Conservation (phyloP, 106 monocot genomes). For the Acanthochlamys bracteata region DNA sequence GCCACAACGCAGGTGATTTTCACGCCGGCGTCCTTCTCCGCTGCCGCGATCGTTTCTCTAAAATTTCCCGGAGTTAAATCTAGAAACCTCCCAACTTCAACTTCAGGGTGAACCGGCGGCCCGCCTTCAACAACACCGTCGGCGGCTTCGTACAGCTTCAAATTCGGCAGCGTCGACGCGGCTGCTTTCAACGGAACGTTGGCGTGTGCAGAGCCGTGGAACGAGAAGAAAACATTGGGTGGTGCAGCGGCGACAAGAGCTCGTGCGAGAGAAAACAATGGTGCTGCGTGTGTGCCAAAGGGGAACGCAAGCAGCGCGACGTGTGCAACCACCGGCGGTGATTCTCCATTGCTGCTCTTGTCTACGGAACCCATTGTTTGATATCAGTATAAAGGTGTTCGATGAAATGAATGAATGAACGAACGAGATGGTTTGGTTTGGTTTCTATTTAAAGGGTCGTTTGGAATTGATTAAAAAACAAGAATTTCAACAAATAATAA, state of each 20-base stretch:
- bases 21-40: background rate
- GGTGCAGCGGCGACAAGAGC: background rate
- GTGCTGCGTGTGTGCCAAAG: background rate
- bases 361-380: background rate
- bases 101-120: background rate
- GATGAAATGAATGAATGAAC: no score
- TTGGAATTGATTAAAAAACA: no score
- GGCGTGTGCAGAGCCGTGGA: background rate
- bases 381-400: no score
- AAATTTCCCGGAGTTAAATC: background rate
- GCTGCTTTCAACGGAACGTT: background rate
- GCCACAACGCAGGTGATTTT: background rate
- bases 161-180: background rate
- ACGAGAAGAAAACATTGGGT: background rate
- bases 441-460: no score
- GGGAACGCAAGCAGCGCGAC: slow-evolving; percentile 1
- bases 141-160: background rate
- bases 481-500: no score
- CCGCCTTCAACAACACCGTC: background rate
- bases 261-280: background rate
- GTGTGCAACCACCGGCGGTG: background rate
- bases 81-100: background rate
- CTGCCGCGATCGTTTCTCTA: background rate
- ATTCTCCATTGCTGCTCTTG: background rate
- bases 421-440: no score